Evolutionary conservation across 768 basidiomycete species (phyloP).

Genomic region (Hemileccinum rubropunctum): DNA sequence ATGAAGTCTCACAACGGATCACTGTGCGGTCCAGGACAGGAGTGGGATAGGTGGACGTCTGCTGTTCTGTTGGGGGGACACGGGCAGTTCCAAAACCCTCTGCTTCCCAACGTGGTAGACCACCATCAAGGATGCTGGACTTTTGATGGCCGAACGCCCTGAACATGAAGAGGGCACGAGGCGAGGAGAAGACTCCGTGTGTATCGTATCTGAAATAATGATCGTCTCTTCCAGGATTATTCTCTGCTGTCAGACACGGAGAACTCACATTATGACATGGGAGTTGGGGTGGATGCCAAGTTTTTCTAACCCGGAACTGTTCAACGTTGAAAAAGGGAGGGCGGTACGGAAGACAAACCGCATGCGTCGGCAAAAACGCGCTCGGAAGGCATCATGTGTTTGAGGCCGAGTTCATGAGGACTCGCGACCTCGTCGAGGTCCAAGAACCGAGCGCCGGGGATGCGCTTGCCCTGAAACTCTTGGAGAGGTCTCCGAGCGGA

Average conservation of each 20-base stretch:
- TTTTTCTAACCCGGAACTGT: conserved; percentile 42
- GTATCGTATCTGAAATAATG: conserved; percentile 70
- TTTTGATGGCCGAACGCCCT: conserved; percentile 84
- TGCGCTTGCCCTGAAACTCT: conserved; percentile 65
- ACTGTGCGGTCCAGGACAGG: conserved; percentile 50
- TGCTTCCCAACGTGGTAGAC: conserved; percentile 76
- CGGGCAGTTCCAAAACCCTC: conserved; percentile 58
- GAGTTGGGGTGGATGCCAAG: conserved; percentile 71
- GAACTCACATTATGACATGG: conserved; percentile 76
- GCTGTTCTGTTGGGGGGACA: conserved; percentile 23
- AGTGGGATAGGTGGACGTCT: conserved; percentile 43
- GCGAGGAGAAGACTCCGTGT: conserved; percentile 87
- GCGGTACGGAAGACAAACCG: conserved; percentile 47
- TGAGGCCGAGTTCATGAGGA: conserved; percentile 72
- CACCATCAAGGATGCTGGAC: conserved; percentile 91
- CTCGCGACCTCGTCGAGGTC: conserved; percentile 80
- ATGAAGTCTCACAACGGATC: conserved; percentile 43
- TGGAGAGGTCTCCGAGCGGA: conserved; percentile 63
- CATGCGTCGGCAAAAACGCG: conserved; percentile 75
- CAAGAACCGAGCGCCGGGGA: conserved; percentile 72
- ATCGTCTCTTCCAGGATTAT: conserved; percentile 7
- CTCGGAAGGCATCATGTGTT: conserved; percentile 89
- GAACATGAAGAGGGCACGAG: conserved; percentile 94
- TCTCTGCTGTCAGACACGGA: neutral
- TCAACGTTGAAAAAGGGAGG: conserved; percentile 6